Percentiles rank a stretch among this genome's conserved stretches.
phyloP scores from a whole-genome alignment of 495 filamentous ascomycete genomes.

The Trichoderma erinaceum region DNA sequence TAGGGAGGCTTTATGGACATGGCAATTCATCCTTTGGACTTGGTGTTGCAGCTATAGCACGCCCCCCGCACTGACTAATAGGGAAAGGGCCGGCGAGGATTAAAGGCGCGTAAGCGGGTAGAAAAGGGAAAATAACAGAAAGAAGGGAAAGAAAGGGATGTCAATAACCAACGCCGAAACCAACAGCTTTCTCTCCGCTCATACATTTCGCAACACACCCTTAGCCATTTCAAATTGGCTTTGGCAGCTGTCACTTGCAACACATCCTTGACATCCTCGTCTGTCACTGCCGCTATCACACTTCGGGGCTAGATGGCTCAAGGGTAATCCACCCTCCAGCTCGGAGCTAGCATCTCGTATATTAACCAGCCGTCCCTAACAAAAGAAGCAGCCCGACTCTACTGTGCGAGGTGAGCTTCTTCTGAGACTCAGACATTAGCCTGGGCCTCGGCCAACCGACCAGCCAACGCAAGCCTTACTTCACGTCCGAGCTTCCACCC shows the following conservation, averaged over 20 bases:
- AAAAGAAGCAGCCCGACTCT: not conserved
- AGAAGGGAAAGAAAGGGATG: too few species aligned
- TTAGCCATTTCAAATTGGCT: too few species aligned
- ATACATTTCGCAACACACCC: not conserved
- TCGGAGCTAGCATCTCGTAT: not conserved
- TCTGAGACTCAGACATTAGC: not conserved
- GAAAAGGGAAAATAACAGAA: too few species aligned
- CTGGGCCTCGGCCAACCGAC: not conserved
- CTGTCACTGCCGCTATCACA: not conserved
- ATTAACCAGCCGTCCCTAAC: not conserved
- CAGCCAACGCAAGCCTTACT: not conserved
- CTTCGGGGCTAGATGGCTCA: not conserved
- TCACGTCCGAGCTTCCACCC: slow-evolving; percentile 2
- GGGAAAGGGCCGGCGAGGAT: too few species aligned
- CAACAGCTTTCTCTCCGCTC: not conserved
- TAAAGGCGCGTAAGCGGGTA: too few species aligned
- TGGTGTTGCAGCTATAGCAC: too few species aligned
- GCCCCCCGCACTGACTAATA: too few species aligned
- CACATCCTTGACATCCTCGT: not conserved
- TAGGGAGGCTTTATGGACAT: too few species aligned
- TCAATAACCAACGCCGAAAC: not conserved
- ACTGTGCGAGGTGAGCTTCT: not conserved
- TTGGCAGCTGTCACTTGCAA: not conserved
- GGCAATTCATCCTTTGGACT: too few species aligned
- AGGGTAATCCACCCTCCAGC: not conserved